Conservation (phyloP, 139 green algal species). For the Deuterostichococcus epilithicus region DNA sequence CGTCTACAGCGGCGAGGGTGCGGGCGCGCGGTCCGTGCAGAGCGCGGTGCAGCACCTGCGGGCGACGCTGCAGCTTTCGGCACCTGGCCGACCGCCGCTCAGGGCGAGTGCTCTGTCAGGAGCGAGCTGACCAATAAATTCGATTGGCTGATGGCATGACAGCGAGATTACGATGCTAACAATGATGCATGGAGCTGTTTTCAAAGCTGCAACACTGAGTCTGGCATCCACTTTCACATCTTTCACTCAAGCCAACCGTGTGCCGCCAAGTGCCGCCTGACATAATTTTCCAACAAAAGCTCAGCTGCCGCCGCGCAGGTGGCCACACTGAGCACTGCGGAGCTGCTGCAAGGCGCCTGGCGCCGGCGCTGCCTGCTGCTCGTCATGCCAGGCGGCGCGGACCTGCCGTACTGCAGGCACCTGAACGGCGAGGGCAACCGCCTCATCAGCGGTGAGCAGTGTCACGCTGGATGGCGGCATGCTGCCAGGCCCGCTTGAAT, state of each 20-base stretch:
- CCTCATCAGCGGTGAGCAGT: conserved; percentile 44
- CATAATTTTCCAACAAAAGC: background rate
- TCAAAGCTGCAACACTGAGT: too few relatives aligned
- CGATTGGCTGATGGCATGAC: too few relatives aligned
- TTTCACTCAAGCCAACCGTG: too few relatives aligned
- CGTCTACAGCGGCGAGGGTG: conserved; percentile 54
- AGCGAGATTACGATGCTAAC: too few relatives aligned
- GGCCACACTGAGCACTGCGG: conserved; percentile 20
- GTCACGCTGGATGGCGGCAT: background rate
- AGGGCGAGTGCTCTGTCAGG: too few relatives aligned
- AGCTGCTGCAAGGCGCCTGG: conserved; percentile 56
- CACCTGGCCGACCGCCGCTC: background rate
- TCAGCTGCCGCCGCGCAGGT: conserved; percentile 26
- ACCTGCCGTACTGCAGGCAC: conserved; percentile 70
- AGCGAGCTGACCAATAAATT: too few relatives aligned
- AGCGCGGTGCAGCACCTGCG: conserved; percentile 25
- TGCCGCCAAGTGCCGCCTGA: background rate
- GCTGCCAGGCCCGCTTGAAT: background rate
- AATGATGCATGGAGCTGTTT: too few relatives aligned
- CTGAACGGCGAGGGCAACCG: conserved; percentile 65
- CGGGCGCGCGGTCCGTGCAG: conserved; percentile 38
- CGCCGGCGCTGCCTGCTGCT: conserved; percentile 30
- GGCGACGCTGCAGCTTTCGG: conserved; percentile 15
- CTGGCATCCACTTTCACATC: too few relatives aligned
- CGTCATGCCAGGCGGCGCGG: conserved; percentile 69